Conservation (phyloP, 331 rosid species). For the Prunus yedoensis region DNA sequence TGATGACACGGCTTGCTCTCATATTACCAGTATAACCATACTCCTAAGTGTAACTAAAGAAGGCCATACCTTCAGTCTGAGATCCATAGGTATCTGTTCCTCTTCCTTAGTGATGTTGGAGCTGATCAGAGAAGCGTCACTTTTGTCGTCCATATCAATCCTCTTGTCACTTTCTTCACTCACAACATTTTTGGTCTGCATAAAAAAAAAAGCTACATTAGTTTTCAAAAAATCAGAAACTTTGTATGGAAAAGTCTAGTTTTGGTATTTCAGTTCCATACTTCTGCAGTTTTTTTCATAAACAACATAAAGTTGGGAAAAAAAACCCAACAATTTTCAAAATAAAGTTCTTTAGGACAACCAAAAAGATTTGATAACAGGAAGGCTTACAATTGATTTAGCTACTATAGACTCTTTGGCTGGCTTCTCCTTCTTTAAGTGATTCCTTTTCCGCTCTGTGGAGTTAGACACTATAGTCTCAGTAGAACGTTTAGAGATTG, state of each 20-base stretch:
- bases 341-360: neutral
- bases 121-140: slow-evolving; percentile 32
- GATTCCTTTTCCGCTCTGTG: slow-evolving; percentile 41
- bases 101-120: slow-evolving; percentile 22
- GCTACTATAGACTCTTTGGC: slow-evolving; percentile 33
- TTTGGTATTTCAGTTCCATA: neutral
- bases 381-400: slow-evolving; percentile 53
- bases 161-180: slow-evolving; percentile 37
- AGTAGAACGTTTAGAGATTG: slow-evolving; percentile 34
- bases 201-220: slow-evolving; percentile 27
- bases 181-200: slow-evolving; percentile 47
- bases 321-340: neutral
- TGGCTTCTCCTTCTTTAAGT: slow-evolving; percentile 43
- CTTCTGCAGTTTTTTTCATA: neutral
- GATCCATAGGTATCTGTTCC: slow-evolving; percentile 29
- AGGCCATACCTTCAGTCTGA: slow-evolving; percentile 50
- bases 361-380: slow-evolving; percentile 8
- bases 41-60: neutral
- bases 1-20: neutral
- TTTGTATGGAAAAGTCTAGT: neutral
- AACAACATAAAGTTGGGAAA: no score
- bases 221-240: slow-evolving; percentile 10
- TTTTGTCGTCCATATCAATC: slow-evolving; percentile 32
- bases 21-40: neutral
- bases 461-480: slow-evolving; percentile 23